A percentile compares a stretch with the other conserved stretches of the same genome.
These are phyloP conservation scores for Cyclotella sp. DNA, from an alignment of 108 stramenopile species.

Conservation along the genomic window DNA sequence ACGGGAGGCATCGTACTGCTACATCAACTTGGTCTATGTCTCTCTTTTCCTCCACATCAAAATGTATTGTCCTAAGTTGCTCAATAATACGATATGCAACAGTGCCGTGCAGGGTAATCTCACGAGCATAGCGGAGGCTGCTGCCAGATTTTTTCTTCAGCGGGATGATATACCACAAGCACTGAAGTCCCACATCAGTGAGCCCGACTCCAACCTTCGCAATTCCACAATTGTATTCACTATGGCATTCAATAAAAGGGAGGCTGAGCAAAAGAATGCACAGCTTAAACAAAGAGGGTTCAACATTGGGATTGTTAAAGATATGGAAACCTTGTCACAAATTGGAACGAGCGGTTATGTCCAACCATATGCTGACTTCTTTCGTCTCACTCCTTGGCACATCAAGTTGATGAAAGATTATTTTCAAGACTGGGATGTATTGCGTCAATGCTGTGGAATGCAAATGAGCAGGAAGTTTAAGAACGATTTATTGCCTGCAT, in stretches of 20 bases:
- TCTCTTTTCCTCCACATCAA: constrained; percentile 21
- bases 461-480: no score
- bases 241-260: neutral
- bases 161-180: constrained; percentile 18
- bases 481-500: constrained; percentile 11
- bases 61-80: neutral
- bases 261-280: neutral
- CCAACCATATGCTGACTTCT: neutral
- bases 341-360: no score
- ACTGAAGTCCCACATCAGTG: neutral
- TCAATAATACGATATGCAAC: constrained; percentile 12
- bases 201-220: neutral
- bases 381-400: neutral
- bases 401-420: constrained; percentile 3
- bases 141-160: no score
- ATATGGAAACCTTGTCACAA: no score
- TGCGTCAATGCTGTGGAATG: constrained; percentile 12
- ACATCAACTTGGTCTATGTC: constrained; percentile 1
- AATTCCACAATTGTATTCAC: constrained; percentile 7
- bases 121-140: no score
- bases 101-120: neutral
- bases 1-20: neutral
- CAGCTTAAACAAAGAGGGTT: neutral
- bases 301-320: constrained; percentile 1
- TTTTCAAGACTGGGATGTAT: constrained; percentile 3